Percentiles rank a stretch among this genome's conserved stretches.
Evolutionary conservation across 1,284 basidiomycete species (phyloP).

Genomic region (Grifola frondosa): DNA sequence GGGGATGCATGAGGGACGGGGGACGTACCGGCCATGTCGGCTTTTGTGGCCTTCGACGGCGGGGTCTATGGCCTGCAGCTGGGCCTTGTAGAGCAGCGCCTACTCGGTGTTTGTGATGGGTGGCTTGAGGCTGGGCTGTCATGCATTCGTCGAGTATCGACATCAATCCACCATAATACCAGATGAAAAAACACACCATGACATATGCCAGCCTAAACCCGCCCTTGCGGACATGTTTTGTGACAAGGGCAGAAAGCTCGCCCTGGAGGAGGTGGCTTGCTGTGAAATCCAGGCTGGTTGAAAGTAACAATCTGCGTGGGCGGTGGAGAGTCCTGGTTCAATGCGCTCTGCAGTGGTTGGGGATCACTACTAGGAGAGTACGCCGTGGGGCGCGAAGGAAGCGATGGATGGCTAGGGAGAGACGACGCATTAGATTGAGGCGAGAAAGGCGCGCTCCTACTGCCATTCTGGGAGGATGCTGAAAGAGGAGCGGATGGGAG

Average conservation of each 20-base stretch:
- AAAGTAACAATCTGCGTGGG: constrained; percentile 74
- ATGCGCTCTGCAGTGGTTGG: constrained; percentile 47
- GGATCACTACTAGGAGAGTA: constrained; percentile 32
- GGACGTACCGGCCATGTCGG: constrained; percentile 71
- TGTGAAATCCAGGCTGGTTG: constrained; percentile 84
- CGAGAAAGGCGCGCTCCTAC: constrained; percentile 30
- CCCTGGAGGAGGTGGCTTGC: constrained; percentile 88
- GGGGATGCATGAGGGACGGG: constrained; percentile 4
- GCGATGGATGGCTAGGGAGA: constrained; percentile 31
- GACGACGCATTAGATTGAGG: constrained; percentile 47
- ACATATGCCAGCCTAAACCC: constrained; percentile 93
- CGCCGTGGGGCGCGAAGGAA: constrained; percentile 33
- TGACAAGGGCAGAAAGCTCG: constrained; percentile 77
- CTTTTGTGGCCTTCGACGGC: constrained; percentile 77
- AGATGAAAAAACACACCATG: constrained; percentile 64
- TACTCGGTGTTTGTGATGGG: constrained; percentile 85
- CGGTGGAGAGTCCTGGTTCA: constrained; percentile 51
- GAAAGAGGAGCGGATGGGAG: constrained; percentile 18
- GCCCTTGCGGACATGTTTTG: constrained; percentile 86
- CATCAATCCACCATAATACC: background rate
- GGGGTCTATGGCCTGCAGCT: constrained; percentile 75
- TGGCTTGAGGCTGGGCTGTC: constrained; percentile 91
- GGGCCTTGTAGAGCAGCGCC: constrained; percentile 77
- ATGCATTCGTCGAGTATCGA: constrained; percentile 11
- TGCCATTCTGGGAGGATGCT: constrained; percentile 37